Evolutionary conservation across 371 early-diverging fungal genomes (phyloP), one percentile per base, ranked within the genome.

Genomic region (Mucor lusitanicus): DNA sequence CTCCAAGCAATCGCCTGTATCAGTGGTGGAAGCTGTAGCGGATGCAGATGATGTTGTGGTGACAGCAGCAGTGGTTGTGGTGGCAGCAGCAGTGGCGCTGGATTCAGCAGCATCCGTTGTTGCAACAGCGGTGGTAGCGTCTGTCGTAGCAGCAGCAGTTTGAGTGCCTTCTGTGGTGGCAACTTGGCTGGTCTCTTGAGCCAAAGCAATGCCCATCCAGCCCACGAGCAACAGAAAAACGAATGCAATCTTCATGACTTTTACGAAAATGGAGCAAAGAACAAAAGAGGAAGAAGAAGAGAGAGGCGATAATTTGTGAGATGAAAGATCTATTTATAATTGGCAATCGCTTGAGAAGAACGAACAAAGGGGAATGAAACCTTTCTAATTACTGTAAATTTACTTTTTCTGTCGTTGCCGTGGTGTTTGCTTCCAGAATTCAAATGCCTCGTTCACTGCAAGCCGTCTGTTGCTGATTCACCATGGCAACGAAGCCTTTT

Each of bases 1-100:
- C 42, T 21, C 39, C 25, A 75, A 67, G 35, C 75, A 75, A 33
- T 58, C 64, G 40, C 58, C 30, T 7, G 55, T 23, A 6, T 40
- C 60, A 1, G 42, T 42, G 8, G 42, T 19, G 8, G 46, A 30
- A 23, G 56, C 17, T 30, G 44, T 32, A 13, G 64, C 39, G 35
- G 64, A n/a, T 2, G 58, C 4, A 23, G 64, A 40, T 15, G 64
- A 40, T 15, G 46, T 42, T 12, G 62, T 59, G 15, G 61, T 54
- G 9, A 59, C 23, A 37, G 70, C n/a, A 19, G 35, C 57, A 11
- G 64, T 28, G 21, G 63, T 35, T 1, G 58, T 54, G 11, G 74
- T 23, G 23, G 57, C 46, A 9, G 50, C 25, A 5, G 61, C 6
- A 17, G 59, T 17, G 0, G 63, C 40, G 25, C 60, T 21, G 1